Evolutionary conservation across 768 basidiomycete genomes (phyloP).

Genomic region (Antrodiella citrinella): DNA sequence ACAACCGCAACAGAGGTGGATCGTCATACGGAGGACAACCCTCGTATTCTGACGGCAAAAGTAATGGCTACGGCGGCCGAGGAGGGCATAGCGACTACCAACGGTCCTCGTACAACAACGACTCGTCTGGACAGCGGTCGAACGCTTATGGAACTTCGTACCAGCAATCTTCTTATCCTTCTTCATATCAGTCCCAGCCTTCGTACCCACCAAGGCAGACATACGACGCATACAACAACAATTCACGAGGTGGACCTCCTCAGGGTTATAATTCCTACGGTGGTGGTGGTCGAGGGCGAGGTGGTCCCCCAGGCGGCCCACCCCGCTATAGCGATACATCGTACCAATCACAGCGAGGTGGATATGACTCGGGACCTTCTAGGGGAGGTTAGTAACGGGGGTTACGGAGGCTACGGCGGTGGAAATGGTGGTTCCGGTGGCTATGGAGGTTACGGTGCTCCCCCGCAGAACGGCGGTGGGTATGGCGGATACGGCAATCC

Average conservation of each 20-base stretch:
- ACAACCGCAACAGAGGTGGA: neutral
- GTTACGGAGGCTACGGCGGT: constrained; percentile 22
- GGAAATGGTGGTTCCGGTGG: constrained; percentile 24
- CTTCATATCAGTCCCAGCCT: neutral
- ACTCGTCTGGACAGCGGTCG: constrained; percentile 1
- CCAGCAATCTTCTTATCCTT: constrained; percentile 4
- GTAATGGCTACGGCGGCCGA: constrained; percentile 13
- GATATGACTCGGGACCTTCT: constrained; percentile 15
- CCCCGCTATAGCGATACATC: constrained; percentile 16
- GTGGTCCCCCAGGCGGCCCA: constrained; percentile 18
- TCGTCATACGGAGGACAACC: neutral
- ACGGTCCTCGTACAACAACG: neutral
- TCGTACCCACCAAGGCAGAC: constrained; percentile 26
- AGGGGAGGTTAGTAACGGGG: constrained; percentile 17
- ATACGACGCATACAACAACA: constrained; percentile 21
- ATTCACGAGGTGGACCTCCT: constrained; percentile 17
- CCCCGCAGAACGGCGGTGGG: constrained; percentile 23
- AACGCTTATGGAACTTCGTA: too few relatives aligned
- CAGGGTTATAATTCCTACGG: constrained; percentile 20
- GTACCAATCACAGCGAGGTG: constrained; percentile 21
- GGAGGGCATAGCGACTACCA: too few relatives aligned
- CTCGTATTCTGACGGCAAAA: constrained; percentile 11
- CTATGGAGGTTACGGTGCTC: constrained; percentile 27
- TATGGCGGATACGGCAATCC: constrained; percentile 29
- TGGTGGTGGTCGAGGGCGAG: constrained; percentile 18